Conservation (phyloP, 1,284 basidiomycete species). For the Leccinum ponderosum region DNA sequence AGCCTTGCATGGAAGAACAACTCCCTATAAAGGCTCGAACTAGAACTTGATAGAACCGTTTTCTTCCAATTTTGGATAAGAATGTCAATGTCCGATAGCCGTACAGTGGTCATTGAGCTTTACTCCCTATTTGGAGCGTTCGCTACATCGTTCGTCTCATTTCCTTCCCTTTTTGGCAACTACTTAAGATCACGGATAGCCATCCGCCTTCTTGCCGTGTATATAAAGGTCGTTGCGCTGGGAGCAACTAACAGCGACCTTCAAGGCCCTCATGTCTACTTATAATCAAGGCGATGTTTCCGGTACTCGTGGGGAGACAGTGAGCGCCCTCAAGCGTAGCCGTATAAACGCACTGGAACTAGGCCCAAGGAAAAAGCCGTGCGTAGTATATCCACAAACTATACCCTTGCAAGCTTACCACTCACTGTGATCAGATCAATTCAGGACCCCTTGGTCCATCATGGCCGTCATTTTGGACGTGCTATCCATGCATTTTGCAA, state of each 20-base stretch:
- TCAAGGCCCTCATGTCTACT: neutral
- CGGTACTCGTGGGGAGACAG: neutral
- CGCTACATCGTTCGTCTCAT: neutral
- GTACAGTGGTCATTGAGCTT: neutral
- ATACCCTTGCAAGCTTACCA: neutral
- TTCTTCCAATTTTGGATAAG: neutral
- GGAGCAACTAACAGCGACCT: too few species aligned
- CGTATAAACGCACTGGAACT: neutral
- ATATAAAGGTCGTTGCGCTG: neutral
- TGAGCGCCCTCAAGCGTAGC: neutral
- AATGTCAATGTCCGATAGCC: neutral
- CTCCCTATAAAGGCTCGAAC: too few species aligned
- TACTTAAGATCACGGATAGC: neutral
- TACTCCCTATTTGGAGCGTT: neutral
- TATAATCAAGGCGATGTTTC: neutral
- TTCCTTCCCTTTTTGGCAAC: neutral
- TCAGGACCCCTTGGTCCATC: neutral
- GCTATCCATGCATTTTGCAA: neutral
- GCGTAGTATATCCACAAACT: neutral
- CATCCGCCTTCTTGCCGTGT: neutral
- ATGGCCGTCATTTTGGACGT: neutral
- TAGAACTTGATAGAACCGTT: too few species aligned
- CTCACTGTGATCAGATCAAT: neutral
- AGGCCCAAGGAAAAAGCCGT: neutral
- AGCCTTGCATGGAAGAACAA: constrained; percentile 45